Percentiles rank a stretch among this genome's conserved stretches.
phyloP scores from a whole-genome alignment of 2,329 filamentous ascomycete species.

The Cladophialophora yegresii region DNA sequence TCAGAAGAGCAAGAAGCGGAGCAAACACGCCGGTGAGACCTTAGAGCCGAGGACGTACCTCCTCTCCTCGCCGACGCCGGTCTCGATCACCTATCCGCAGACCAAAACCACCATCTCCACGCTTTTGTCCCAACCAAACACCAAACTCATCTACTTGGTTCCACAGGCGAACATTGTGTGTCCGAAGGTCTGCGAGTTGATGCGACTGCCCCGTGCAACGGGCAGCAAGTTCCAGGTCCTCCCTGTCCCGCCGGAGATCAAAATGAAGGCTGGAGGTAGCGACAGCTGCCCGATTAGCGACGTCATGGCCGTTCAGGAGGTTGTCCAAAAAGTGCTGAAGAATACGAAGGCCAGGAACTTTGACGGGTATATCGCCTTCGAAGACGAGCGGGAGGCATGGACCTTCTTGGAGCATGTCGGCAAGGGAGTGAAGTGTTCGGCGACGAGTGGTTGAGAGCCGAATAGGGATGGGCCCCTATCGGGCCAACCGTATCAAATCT shows the following conservation, averaged over 20 bases:
- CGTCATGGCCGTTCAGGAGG: constrained; percentile 13
- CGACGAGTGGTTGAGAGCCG: neutral
- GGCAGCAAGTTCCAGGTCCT: constrained; percentile 24
- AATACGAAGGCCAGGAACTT: constrained; percentile 24
- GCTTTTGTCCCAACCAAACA: constrained; percentile 20
- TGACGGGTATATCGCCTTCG: constrained; percentile 27
- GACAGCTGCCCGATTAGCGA: constrained; percentile 4
- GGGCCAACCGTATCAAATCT: neutral
- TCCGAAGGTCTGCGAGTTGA: constrained; percentile 19
- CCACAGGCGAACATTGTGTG: constrained; percentile 26
- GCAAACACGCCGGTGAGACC: neutral
- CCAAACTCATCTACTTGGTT: constrained; percentile 22
- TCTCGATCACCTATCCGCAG: constrained; percentile 16
- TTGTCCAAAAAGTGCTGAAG: constrained; percentile 24
- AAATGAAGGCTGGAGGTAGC: constrained; percentile 1
- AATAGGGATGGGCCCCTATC: neutral
- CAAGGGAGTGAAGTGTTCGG: constrained; percentile 13
- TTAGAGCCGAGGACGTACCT: constrained; percentile 22
- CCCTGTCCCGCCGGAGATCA: constrained; percentile 17
- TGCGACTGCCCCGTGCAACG: constrained; percentile 14
- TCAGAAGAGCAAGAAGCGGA: constrained; percentile 2
- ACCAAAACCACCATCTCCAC: constrained; percentile 26
- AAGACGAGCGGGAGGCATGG: constrained; percentile 24
- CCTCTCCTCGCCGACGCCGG: constrained; percentile 16
- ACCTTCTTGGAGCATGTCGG: constrained; percentile 27